These are phyloP conservation scores for Chrysanthemum seticuspe DNA, from an alignment of 129 eudicot species.

Conservation along the genomic window DNA sequence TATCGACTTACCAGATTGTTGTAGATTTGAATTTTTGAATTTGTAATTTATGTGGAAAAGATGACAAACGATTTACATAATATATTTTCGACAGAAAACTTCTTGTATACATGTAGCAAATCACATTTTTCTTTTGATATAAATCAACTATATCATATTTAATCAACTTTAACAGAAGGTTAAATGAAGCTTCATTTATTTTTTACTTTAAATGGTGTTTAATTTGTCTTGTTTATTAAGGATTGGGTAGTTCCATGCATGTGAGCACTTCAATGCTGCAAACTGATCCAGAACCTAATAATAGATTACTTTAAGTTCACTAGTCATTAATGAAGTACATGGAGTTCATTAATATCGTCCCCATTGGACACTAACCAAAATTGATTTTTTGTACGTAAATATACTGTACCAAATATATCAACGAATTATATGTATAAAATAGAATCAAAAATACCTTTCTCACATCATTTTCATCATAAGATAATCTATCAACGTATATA, in stretches of 20 bases:
- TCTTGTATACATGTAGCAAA: not conserved
- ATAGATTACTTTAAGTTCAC: constrained; percentile 39
- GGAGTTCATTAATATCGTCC: constrained; percentile 33
- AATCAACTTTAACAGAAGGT: constrained; percentile 8
- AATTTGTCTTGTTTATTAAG: constrained; percentile 31
- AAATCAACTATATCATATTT: not conserved
- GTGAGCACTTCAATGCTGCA: constrained; percentile 39
- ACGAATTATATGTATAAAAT: too few species aligned
- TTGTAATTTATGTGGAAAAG: constrained; percentile 32
- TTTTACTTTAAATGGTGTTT: constrained; percentile 16
- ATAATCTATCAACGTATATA: not conserved
- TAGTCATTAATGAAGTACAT: constrained; percentile 44
- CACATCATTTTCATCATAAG: not conserved
- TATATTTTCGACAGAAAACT: constrained; percentile 6
- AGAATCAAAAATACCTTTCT: not conserved
- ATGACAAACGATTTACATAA: constrained; percentile 13
- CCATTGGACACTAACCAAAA: constrained; percentile 28
- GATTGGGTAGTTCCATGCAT: constrained; percentile 37
- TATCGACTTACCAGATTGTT: constrained; percentile 16
- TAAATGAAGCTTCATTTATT: constrained; percentile 21
- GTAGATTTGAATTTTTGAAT: constrained; percentile 25
- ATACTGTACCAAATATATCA: not conserved
- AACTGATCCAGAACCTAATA: constrained; percentile 43
- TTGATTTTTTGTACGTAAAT: constrained; percentile 21
- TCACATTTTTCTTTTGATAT: not conserved